Base-by-base conservation (phyloP, 768 basidiomycete species). In the Tricholoma sp. region DNA sequence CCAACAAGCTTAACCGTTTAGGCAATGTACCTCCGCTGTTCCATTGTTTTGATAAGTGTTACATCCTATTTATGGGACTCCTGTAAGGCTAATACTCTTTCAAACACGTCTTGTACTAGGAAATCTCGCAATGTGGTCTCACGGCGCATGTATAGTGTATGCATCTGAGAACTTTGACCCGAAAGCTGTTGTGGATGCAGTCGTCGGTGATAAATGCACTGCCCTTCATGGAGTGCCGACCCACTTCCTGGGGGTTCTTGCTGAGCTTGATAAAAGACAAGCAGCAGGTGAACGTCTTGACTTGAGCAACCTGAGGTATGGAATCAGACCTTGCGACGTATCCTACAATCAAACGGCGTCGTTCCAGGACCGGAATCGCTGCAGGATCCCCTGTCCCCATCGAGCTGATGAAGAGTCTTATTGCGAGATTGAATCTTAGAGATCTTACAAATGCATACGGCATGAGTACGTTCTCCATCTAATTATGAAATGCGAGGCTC, bases 161-260 rank as follows among this genome's bases (percentile, higher is more conserved):
- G 79, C 90, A 0, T 84, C 88, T 1, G 79, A 82, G 35, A 74
- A 76, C 2, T 92, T 79, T 65, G 72, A 88, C 61, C 83, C 91
- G 0, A 68, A 70, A 31, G 76, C 83, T 1, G 85, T 90, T 50
- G 85, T 93, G 8, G 84, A 90, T 54, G 80, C 90, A 0, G 69
- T 92, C n/a, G 68, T 78, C 6, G 74, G 75, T 16, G 90, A 92
- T 61, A 76, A 73, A 57, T 92, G 90, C 53, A 91, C 89, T 0
- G 87, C 86, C 0, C 72, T 94, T 54, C 91, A 93, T 61, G 91
- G 91, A 6, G 91, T 93, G 5, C 91, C 91, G 0, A 93, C 91
- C 0, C 91, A 93, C 66, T 92, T 92, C 68, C 75, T 90, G 0
- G 90, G 85, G 5, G 82, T 92, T 0, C 72, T 92, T 22, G 68